Evolutionary conservation across 208 protist genomes (phyloP), one percentile per base, ranked within the genome.

Genomic region (Trypanosoma melophagium): DNA sequence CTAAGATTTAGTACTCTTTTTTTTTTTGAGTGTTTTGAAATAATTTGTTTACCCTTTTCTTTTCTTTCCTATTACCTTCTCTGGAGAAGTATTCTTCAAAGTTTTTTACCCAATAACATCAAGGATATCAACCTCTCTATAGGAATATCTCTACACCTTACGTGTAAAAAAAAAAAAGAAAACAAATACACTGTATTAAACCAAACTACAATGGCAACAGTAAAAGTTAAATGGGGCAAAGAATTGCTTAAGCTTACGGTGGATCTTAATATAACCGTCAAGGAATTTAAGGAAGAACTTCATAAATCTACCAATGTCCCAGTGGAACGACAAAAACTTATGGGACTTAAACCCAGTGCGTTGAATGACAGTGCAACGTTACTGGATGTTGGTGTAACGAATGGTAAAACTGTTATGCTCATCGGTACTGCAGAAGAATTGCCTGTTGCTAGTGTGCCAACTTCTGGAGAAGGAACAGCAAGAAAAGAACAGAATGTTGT

Each of bases 181-280:
- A 12, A 16, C 7, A 35, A 8, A 51, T 22, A 61, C 35, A 14
- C 7, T 42, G 1, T 44, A 56, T 28, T 25, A 45, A 19, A 47
- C 8, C 3, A 10, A 47, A 7, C 31, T 49, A 13, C 25, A 14
- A 84, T 86, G 83, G 28, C 70, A 0, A 49, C 66, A 10, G 76
- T 97, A 14, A 84, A 75, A 42, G 62, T 93, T 9, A 95, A 94
- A 62, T 95, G 90, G 89, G 87, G 87, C 3, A 94, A 90, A 64
- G 79, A 94, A 64, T 53, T 66, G 21, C 62, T 86, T 59, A 57
- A 79, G 28, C 59, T 95, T 8, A 74, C 84, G 2, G 77, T 94
- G 12, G 78, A 90, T 17, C 58, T 77, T 9, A 44, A 62, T 17
- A 55, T 47, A 55, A 84, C 80, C 0, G 58, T 86, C 12, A 51